Evolutionary conservation across 2,329 filamentous ascomycete species (phyloP).

Genomic region (Pseudonectria buxi): DNA sequence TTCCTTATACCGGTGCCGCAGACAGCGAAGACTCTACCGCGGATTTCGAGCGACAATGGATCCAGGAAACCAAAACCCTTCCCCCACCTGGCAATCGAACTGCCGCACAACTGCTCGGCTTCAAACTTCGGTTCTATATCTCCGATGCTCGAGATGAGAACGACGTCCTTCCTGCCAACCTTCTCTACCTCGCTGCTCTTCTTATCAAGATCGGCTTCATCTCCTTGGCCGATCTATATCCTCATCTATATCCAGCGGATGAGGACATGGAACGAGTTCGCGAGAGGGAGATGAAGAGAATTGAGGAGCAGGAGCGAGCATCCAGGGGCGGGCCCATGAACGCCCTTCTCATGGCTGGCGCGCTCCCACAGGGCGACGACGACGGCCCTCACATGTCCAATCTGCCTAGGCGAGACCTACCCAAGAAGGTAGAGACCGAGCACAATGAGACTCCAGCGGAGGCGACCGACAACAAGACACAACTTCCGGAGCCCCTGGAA

Average conservation of each 20-base stretch:
- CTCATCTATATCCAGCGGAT: slow-evolving; percentile 82
- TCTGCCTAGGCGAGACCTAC: slow-evolving; percentile 42
- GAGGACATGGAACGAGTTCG: slow-evolving; percentile 72
- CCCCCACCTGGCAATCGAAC: slow-evolving; percentile 83
- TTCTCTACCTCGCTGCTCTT: slow-evolving; percentile 85
- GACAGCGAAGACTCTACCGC: slow-evolving; percentile 41
- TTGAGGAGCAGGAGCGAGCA: slow-evolving; percentile 69
- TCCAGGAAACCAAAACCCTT: slow-evolving; percentile 70
- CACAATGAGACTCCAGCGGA: slow-evolving; percentile 41
- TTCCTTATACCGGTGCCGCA: slow-evolving; percentile 31
- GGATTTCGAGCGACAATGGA: slow-evolving; percentile 63
- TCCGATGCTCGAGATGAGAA: slow-evolving; percentile 66
- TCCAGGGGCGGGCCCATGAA: slow-evolving; percentile 69
- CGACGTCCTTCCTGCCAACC: slow-evolving; percentile 81
- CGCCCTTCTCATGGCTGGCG: slow-evolving; percentile 79
- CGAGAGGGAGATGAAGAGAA: slow-evolving; percentile 63
- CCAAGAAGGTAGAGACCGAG: slow-evolving; percentile 45
- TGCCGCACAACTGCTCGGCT: slow-evolving; percentile 89
- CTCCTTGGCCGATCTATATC: slow-evolving; percentile 82
- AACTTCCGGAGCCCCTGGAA: slow-evolving; percentile 66
- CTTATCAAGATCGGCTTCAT: slow-evolving; percentile 97
- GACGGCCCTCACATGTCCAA: slow-evolving; percentile 52
- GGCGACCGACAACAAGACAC: slow-evolving; percentile 40
- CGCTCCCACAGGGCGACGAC: slow-evolving; percentile 61
- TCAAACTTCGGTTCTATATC: slow-evolving; percentile 94